Base-by-base conservation (phyloP, 805 yeast species). In the Barnettozyma populi region DNA sequence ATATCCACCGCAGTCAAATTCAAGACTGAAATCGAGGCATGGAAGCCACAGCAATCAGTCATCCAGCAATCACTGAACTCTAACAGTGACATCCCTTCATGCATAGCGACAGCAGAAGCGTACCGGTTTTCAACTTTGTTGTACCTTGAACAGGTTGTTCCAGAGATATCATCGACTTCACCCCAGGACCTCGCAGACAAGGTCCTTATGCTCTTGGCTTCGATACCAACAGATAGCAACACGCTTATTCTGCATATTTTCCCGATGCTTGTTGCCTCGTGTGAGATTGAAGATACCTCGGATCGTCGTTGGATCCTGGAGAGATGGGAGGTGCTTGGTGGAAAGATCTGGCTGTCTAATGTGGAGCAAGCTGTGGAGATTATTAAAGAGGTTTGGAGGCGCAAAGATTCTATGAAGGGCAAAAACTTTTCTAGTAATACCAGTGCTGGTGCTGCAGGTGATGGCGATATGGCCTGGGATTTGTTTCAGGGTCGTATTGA, bases 41-140 rank as follows among this genome's bases (percentile, higher is more conserved):
- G 89, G 89, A 69, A 69, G 53, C 84, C 87, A 3, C 67, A 70
- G 4, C 41, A 51, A 9, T 49, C 51, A 10, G 48, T 56, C 35
- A 64, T 70, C 60, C 45, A 73, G 42, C 78, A 75, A 50, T 71
- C 76, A 6, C 62, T 69, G 2, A 76, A 25, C 11, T 13, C 44
- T 11, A 19, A 29, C n/a, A 27, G 34, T 69, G 88, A 82, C 53
- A 57, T 79, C 27, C 65, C 82, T 5, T 75, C 84, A 9, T 78
- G 84, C 49, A 69, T 83, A 23, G 77, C 86, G 2, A 82, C 87
- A 1, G 87, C 88, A 2, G 88, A 82, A 57, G 83, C 87, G 0
- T 83, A 82, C 61, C 59, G 86, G 36, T 79, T 71, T 59, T 74
- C 86, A 1, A 71, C 85, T 0, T 60, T 83, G 35, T 57, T 82